Conservation (phyloP, 2,329 filamentous ascomycete genomes). For the Albifimbria verrucaria region DNA sequence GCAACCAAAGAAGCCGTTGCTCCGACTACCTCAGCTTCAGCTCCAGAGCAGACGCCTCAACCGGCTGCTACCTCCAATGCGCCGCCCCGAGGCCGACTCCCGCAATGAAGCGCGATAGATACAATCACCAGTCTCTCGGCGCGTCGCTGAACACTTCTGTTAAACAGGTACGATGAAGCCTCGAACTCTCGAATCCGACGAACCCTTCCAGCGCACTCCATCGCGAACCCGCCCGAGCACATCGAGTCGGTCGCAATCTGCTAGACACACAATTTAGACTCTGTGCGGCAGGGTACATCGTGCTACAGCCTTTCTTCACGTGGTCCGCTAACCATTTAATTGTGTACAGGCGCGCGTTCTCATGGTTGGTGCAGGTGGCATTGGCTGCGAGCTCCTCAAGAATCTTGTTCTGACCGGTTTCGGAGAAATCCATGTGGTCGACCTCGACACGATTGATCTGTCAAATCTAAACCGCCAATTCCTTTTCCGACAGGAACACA, state of each 20-base stretch:
- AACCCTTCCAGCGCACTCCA: neutral
- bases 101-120: conserved; percentile 45
- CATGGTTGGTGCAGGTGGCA: conserved; percentile 94
- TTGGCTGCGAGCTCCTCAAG: conserved; percentile 96
- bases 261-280: too few relatives aligned
- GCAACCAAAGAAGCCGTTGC: conserved; percentile 12
- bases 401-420: conserved; percentile 92
- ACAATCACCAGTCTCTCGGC: conserved; percentile 65
- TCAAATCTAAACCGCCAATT: conserved; percentile 98
- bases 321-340: neutral
- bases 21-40: conserved; percentile 12
- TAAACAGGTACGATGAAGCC: conserved; percentile 57
- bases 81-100: conserved; percentile 21
- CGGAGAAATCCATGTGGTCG: conserved; percentile 89
- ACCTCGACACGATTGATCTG: conserved; percentile 96
- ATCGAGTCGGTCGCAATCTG: too few relatives aligned
- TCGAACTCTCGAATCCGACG: neutral
- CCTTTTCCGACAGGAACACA: conserved; percentile 92
- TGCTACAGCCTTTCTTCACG: too few relatives aligned
- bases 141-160: conserved; percentile 59
- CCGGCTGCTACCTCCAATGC: conserved; percentile 15
- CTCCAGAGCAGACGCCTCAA: conserved; percentile 1
- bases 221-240: neutral
- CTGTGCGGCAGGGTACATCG: too few relatives aligned
- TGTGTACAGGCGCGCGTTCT: conserved; percentile 70